Percentiles rank a stretch among this genome's conserved stretches.
Conservation (phyloP, 2,329 filamentous ascomycete genomes). For the Teratosphaeriaceae sp. region DNA sequence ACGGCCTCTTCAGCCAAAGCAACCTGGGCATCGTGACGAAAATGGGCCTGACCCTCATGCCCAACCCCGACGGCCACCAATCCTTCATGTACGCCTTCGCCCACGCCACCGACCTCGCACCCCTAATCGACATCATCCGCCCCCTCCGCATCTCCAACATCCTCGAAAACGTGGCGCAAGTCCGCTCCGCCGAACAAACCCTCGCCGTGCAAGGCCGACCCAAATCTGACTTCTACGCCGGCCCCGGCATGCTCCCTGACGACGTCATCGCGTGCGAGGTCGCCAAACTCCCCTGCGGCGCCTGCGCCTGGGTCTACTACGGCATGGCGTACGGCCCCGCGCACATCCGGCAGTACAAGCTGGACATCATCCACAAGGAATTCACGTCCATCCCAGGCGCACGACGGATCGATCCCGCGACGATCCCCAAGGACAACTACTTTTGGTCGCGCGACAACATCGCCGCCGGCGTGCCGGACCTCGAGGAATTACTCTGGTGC, state of each 20-base stretch:
- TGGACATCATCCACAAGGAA: slow-evolving; percentile 37
- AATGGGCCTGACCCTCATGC: slow-evolving; percentile 51
- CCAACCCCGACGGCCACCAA: slow-evolving; percentile 34
- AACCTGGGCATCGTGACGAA: slow-evolving; percentile 37
- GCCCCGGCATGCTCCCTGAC: slow-evolving; percentile 1
- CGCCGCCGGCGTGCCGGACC: slow-evolving; percentile 1
- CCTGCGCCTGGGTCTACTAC: slow-evolving; percentile 43
- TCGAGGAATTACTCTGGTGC: slow-evolving; percentile 36
- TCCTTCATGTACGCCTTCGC: slow-evolving; percentile 6
- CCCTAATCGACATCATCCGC: slow-evolving; percentile 6
- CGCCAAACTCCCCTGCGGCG: slow-evolving; percentile 4
- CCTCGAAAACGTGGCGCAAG: slow-evolving; percentile 6
- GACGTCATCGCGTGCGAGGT: background rate
- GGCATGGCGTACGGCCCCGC: slow-evolving; percentile 36
- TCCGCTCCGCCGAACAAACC: slow-evolving; percentile 5
- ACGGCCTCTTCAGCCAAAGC: slow-evolving; percentile 32
- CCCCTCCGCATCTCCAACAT: slow-evolving; percentile 3
- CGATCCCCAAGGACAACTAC: slow-evolving; percentile 5
- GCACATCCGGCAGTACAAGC: slow-evolving; percentile 23
- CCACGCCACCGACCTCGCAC: slow-evolving; percentile 2
- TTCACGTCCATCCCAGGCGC: slow-evolving; percentile 37
- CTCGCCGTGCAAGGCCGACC: slow-evolving; percentile 5
- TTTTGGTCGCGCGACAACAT: slow-evolving; percentile 4
- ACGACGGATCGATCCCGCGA: background rate
- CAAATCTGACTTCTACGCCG: slow-evolving; percentile 1